Conservation (phyloP, 345 rosid genomes). For the Moricandia moricandioides region DNA sequence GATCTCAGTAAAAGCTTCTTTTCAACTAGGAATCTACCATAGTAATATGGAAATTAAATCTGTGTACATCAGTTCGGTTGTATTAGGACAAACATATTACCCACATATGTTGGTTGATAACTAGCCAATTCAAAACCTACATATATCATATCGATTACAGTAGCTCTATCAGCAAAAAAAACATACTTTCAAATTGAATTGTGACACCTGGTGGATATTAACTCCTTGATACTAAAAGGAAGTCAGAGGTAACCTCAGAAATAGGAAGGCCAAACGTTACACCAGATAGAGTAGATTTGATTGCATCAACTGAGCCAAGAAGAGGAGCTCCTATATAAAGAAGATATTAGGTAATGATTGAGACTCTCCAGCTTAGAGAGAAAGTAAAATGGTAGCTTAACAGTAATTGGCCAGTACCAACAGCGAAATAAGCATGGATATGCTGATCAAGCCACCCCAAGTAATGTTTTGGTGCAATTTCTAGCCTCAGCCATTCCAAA, state of each 20-base stretch:
- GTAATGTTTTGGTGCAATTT: slow-evolving; percentile 96
- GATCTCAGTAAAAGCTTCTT: slow-evolving; percentile 14
- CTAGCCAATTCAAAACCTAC: background rate
- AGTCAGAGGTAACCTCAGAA: slow-evolving; percentile 73
- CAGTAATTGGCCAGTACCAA: slow-evolving; percentile 53
- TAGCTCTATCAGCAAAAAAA: slow-evolving; percentile 1
- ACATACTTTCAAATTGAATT: background rate
- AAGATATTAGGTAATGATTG: slow-evolving; percentile 6
- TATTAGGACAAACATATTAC: slow-evolving; percentile 9
- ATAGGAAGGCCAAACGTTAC: slow-evolving; percentile 88
- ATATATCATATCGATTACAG: background rate
- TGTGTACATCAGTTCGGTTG: background rate
- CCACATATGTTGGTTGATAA: slow-evolving; percentile 17
- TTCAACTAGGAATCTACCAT: slow-evolving; percentile 10
- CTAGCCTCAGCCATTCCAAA: slow-evolving; percentile 96
- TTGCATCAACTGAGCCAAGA: slow-evolving; percentile 82
- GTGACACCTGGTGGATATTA: background rate
- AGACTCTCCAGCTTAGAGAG: slow-evolving; percentile 8
- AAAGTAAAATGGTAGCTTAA: slow-evolving; percentile 11
- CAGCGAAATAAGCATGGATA: slow-evolving; percentile 91
- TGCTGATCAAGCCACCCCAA: slow-evolving; percentile 87
- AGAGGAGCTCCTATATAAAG: slow-evolving; percentile 80
- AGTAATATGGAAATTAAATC: slow-evolving; percentile 1
- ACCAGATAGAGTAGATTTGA: slow-evolving; percentile 82
- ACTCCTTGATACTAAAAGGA: slow-evolving; percentile 9